Evolutionary conservation across 768 basidiomycete genomes (phyloP).

Genomic region (Boletus vermiculosoides): DNA sequence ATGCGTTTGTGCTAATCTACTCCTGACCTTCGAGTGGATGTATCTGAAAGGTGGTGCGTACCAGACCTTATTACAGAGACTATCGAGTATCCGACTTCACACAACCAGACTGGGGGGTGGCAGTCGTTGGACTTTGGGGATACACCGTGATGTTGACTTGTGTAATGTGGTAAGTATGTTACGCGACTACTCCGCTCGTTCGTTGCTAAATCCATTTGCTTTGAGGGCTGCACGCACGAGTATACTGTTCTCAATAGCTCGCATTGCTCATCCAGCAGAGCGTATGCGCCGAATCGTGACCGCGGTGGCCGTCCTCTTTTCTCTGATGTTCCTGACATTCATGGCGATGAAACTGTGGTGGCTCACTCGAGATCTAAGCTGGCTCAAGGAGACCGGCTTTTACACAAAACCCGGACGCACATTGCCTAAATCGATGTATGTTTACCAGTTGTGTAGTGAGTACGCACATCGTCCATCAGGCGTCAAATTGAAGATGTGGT

Average conservation of each 20-base stretch:
- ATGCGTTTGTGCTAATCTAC: slow-evolving; percentile 1
- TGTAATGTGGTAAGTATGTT: slow-evolving; percentile 18
- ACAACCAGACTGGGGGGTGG: slow-evolving; percentile 3
- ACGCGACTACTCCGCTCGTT: background rate
- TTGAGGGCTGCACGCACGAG: slow-evolving; percentile 25
- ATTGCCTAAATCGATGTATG: slow-evolving; percentile 5
- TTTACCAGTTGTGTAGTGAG: slow-evolving; percentile 20
- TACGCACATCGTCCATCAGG: background rate
- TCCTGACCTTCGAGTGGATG: slow-evolving; percentile 13
- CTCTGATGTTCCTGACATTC: slow-evolving; percentile 6
- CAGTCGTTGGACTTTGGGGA: slow-evolving; percentile 16
- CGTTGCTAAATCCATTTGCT: background rate
- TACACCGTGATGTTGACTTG: slow-evolving; percentile 1
- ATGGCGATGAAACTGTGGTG: slow-evolving; percentile 13
- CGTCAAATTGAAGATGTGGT: background rate
- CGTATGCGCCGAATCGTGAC: slow-evolving; percentile 8
- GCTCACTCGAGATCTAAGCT: slow-evolving; percentile 2
- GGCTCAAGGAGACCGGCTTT: slow-evolving; percentile 2
- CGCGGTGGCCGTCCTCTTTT: slow-evolving; percentile 8
- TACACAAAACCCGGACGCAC: background rate
- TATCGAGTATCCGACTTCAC: background rate
- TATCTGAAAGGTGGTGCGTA: slow-evolving; percentile 19
- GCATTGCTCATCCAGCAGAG: slow-evolving; percentile 15
- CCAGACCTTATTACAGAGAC: background rate
- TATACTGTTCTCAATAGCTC: slow-evolving; percentile 20